Conservation (phyloP, 305 asterid genomes). For the Nicotiana rustica region DNA sequence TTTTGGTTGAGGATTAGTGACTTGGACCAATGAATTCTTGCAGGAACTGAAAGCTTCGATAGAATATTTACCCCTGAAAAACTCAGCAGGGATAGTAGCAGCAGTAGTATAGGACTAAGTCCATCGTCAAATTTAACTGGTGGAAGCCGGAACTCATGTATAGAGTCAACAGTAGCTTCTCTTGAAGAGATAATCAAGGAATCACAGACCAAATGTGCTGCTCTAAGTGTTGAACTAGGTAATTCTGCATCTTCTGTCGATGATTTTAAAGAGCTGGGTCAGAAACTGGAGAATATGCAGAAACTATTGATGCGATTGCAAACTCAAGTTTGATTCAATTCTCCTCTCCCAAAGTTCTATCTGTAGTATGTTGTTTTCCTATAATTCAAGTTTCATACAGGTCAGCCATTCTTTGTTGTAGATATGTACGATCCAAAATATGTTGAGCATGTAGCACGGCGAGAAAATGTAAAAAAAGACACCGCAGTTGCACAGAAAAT, state of each 20-base stretch:
- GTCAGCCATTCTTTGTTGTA: conserved; percentile 51
- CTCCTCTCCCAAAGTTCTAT: conserved; percentile 13
- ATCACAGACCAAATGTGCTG: conserved; percentile 69
- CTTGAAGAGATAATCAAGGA: conserved; percentile 74
- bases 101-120: conserved; percentile 42
- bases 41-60: conserved; percentile 82
- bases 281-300: conserved; percentile 85
- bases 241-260: conserved; percentile 57
- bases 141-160: conserved; percentile 42
- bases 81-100: conserved; percentile 58
- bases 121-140: conserved; percentile 47
- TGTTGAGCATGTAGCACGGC: conserved; percentile 33
- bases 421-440: conserved; percentile 8
- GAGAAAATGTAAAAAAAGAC: conserved; percentile 35
- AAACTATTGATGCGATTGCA: conserved; percentile 65
- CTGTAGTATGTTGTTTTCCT: conserved; percentile 32
- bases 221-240: conserved; percentile 63
- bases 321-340: conserved; percentile 49
- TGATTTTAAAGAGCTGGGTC: conserved; percentile 64
- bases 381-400: conserved; percentile 36
- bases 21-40: conserved; percentile 30
- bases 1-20: conserved; percentile 22
- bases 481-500: conserved; percentile 28
- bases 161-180: conserved; percentile 74
- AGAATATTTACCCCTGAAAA: conserved; percentile 72